Evolutionary conservation across 2,329 filamentous ascomycete genomes (phyloP).

Genomic region (Cladosporium colombiae): DNA sequence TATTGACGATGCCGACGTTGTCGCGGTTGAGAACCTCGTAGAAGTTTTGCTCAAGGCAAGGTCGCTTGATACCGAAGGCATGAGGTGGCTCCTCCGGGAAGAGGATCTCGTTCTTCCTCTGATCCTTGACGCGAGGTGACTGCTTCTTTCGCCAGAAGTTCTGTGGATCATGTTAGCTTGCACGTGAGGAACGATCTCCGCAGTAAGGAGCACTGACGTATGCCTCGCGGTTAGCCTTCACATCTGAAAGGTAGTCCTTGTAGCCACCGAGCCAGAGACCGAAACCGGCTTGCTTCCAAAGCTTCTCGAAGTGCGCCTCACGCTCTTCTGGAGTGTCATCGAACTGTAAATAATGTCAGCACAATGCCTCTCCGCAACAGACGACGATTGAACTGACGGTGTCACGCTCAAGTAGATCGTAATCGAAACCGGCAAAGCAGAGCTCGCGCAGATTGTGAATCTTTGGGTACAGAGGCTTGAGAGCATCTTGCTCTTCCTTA

Average conservation of each 20-base stretch:
- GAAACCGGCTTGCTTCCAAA: slow-evolving; percentile 41
- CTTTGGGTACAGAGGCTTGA: slow-evolving; percentile 43
- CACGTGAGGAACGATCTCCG: too few species aligned
- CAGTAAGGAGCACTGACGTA: slow-evolving; percentile 33
- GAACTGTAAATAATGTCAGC: slow-evolving; percentile 33
- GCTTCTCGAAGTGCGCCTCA: slow-evolving; percentile 46
- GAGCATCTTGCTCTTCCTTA: slow-evolving; percentile 52
- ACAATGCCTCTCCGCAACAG: accelerated
- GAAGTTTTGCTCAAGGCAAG: slow-evolving; percentile 49
- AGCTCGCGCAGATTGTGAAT: slow-evolving; percentile 57
- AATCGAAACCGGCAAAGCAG: slow-evolving; percentile 61
- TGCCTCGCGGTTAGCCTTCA: slow-evolving; percentile 45
- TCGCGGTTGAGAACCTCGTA: slow-evolving; percentile 49
- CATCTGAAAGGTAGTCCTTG: slow-evolving; percentile 39
- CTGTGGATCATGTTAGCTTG: neutral
- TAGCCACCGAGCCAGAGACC: slow-evolving; percentile 33
- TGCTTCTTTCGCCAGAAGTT: slow-evolving; percentile 51
- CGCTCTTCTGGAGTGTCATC: slow-evolving; percentile 46
- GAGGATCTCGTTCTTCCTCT: slow-evolving; percentile 48
- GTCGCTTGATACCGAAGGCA: slow-evolving; percentile 50
- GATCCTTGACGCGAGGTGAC: slow-evolving; percentile 45
- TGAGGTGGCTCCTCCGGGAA: slow-evolving; percentile 48
- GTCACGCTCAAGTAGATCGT: slow-evolving; percentile 56
- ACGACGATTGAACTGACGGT: slow-evolving; percentile 36
- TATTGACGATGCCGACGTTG: slow-evolving; percentile 46